phyloP scores from a whole-genome alignment of 2,329 filamentous ascomycete genomes.

The Fusarium caatingaense region DNA sequence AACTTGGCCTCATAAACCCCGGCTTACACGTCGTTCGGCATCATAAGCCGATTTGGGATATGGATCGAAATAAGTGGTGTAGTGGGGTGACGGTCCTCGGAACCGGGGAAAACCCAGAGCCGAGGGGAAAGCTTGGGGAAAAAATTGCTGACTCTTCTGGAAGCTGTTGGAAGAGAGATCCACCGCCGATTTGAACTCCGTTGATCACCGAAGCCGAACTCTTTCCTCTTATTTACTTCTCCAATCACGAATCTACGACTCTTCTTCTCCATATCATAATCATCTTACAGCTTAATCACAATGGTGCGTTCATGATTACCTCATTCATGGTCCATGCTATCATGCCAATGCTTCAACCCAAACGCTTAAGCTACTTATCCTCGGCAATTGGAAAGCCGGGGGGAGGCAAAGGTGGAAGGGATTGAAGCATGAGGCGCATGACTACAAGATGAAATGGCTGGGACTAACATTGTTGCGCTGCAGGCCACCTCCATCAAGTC shows the following conservation, averaged over 20 bases:
- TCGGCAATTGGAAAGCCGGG: constrained; percentile 37
- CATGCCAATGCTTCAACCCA: constrained; percentile 9
- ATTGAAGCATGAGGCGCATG: constrained; percentile 13
- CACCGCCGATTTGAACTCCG: constrained; percentile 46
- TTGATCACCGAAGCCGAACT: constrained; percentile 40
- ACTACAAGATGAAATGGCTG: neutral
- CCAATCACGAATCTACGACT: constrained; percentile 39
- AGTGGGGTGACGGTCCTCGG: constrained; percentile 37
- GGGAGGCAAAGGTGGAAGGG: neutral
- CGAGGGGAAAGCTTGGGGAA: constrained; percentile 44
- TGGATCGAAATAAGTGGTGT: constrained; percentile 17
- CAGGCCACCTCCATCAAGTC: constrained; percentile 85
- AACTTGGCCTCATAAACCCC: neutral
- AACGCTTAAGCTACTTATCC: constrained; percentile 27
- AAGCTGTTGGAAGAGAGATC: constrained; percentile 56
- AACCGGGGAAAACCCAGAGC: constrained; percentile 52
- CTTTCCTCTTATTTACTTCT: constrained; percentile 24
- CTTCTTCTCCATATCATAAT: constrained; percentile 14
- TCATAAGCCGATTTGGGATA: constrained; percentile 11
- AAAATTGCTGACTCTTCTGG: constrained; percentile 56
- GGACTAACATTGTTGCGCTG: constrained; percentile 12
- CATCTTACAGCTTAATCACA: constrained; percentile 40
- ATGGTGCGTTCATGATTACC: constrained; percentile 44
- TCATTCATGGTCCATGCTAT: neutral
- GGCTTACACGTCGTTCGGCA: constrained; percentile 5